A percentile compares a stretch with the other conserved stretches of the same genome.
Evolutionary conservation across 768 basidiomycete species (phyloP).

Genomic region (Baorangia bicolor): DNA sequence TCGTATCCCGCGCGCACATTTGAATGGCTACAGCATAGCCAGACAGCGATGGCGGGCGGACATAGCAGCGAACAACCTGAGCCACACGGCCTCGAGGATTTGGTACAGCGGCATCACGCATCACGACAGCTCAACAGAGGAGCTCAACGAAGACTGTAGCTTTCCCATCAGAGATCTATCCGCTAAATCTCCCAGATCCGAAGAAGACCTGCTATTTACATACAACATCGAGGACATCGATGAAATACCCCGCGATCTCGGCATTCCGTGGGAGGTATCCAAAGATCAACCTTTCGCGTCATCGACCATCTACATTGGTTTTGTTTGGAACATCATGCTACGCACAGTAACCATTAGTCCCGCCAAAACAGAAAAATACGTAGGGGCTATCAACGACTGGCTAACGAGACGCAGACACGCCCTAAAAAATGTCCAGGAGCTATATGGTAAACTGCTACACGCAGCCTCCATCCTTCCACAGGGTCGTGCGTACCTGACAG

Average conservation of each 20-base stretch:
- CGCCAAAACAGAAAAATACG: neutral
- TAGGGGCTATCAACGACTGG: neutral
- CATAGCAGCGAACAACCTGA: no score
- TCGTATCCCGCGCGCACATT: neutral
- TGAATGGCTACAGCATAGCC: no score
- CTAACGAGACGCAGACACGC: neutral
- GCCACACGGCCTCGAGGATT: no score
- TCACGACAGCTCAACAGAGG: no score
- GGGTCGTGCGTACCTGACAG: neutral
- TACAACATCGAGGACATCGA: neutral
- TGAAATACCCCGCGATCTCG: neutral
- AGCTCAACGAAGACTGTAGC: no score
- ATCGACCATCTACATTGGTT: neutral
- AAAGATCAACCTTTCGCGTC: neutral
- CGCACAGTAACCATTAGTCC: neutral
- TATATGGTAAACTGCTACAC: neutral
- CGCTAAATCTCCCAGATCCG: rapidly evolving
- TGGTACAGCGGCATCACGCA: no score
- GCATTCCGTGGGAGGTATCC: neutral
- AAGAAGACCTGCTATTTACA: neutral
- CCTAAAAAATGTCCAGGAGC: neutral
- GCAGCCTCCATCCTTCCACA: neutral
- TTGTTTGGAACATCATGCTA: neutral
- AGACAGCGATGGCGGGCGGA: no score
- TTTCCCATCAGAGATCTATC: neutral